Percentiles rank a stretch among this genome's conserved stretches.
Conservation (phyloP, 148 eudicot genomes). For the Silene latifolia region DNA sequence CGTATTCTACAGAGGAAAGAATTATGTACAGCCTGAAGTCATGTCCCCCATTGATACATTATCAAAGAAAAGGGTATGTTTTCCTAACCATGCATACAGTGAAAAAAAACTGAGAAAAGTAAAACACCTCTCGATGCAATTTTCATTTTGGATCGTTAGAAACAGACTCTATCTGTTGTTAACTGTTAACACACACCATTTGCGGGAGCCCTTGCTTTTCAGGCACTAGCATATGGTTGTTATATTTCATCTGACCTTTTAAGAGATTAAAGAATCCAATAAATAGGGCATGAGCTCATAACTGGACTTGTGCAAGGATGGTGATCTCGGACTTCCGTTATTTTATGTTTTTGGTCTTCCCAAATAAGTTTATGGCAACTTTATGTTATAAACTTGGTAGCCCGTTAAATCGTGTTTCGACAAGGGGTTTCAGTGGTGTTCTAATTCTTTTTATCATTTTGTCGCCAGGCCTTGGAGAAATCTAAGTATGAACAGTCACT, state of each 20-base stretch:
- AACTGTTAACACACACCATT: background rate
- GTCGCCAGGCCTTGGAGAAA: slow-evolving; percentile 71
- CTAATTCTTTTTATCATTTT: background rate
- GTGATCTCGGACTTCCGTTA: background rate
- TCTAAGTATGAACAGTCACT: slow-evolving; percentile 92
- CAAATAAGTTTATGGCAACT: slow-evolving; percentile 1
- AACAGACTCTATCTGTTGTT: background rate
- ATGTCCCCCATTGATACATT: slow-evolving; percentile 93
- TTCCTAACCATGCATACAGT: slow-evolving; percentile 1
- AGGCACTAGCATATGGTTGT: too few relatives aligned
- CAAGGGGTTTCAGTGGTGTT: background rate
- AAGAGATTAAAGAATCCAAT: background rate
- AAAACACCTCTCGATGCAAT: too few relatives aligned
- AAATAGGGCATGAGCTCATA: background rate
- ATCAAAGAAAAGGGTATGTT: slow-evolving; percentile 80
- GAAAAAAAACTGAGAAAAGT: too few relatives aligned
- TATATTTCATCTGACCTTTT: background rate
- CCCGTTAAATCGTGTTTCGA: background rate
- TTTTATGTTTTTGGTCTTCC: background rate
- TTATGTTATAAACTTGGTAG: background rate
- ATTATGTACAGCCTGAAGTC: slow-evolving; percentile 85
- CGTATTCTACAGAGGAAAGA: slow-evolving; percentile 81
- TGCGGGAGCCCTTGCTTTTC: too few relatives aligned
- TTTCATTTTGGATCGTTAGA: background rate
- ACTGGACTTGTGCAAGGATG: background rate